Conservation (phyloP, 2,329 filamentous ascomycete species). For the Alternaria triticina region DNA sequence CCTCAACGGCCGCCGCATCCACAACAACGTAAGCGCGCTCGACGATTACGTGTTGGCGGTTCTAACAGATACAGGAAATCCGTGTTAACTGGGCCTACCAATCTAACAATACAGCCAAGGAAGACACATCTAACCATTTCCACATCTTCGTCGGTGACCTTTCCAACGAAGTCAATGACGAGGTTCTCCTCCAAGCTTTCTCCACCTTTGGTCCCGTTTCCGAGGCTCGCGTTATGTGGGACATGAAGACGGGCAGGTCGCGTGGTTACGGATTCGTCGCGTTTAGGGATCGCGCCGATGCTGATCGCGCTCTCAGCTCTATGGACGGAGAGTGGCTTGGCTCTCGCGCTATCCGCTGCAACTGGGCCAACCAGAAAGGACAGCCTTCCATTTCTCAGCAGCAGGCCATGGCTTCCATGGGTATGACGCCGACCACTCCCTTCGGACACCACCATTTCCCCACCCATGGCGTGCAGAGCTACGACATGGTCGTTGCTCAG, state of each 20-base stretch:
- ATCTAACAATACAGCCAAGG: conserved; percentile 91
- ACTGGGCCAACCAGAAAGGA: conserved; percentile 99
- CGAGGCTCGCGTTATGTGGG: conserved; percentile 99
- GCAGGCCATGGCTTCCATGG: conserved; percentile 95
- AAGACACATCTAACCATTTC: conserved; percentile 97
- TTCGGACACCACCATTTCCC: conserved; percentile 98
- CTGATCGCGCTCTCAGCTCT: conserved; percentile 92
- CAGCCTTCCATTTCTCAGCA: conserved; percentile 98
- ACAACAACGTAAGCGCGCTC: conserved; percentile 77
- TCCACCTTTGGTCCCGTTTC: conserved; percentile 95
- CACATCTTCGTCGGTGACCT: conserved; percentile 98
- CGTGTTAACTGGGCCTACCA: conserved; percentile 99
- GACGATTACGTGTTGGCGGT: conserved; percentile 8
- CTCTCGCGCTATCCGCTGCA: conserved; percentile 96
- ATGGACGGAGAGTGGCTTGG: conserved; percentile 99
- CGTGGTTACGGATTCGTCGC: conserved; percentile 98
- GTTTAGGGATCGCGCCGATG: conserved; percentile 90
- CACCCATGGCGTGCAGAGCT: conserved; percentile 94
- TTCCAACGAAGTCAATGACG: conserved; percentile 98
- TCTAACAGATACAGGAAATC: conserved; percentile 74
- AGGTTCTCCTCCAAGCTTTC: conserved; percentile 91
- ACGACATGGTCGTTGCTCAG: conserved; percentile 94
- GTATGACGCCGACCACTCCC: conserved; percentile 95
- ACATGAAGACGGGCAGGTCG: conserved; percentile 99
- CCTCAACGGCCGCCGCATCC: conserved; percentile 91